Base-by-base conservation (phyloP, 371 early-diverging fungal genomes). In the Mortierella sp. region DNA sequence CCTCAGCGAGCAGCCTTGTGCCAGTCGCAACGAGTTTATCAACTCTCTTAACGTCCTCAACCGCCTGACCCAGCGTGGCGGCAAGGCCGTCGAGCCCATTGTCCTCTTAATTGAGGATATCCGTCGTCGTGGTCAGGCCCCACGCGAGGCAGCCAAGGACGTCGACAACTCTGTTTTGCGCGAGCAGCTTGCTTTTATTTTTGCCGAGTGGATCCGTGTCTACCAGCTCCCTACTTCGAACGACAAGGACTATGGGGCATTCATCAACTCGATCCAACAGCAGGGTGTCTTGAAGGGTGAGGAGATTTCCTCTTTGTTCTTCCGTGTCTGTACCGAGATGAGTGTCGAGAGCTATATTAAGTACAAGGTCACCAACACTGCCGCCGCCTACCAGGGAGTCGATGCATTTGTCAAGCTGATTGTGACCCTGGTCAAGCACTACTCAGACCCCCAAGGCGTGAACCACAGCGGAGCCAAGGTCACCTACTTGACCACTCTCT, bases 141-240 rank as follows among this genome's bases (percentile, higher is more conserved):
- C 87, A 24, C 82, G 82, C 7, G 88, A 81, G 10, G 58, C 83
- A 9, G 78, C 84, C 68, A 88, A 89, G 54, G 89, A 89, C 47
- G 87, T 90, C 28, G 88, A 89, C 55, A 88, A 89, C 48, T 77
- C 84, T 24, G 86, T 90, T 70, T 76, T 96, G 79, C 86, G 95
- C 55, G 93, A 96, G 75, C 95, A 94, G 80, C 88, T 96, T 11
- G 92, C 91, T 2, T 90, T 92, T 54, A 84, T 94, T 68, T 97
- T 97, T 89, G 89, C 91, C 26, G 98, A 98, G 74, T 99, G 99
- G 99, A 92, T 97, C 21, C 92, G 95, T 24, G 88, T 97, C n/a
- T 97, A 93, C 81, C 93, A 96, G 77, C 95, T 95, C 78, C 95
- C 97, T 0, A 90, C 95, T 0, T 93, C 96, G 10, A 95, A 91